Conservation (phyloP, 805 yeast species). For the Schwanniomyces yamadae region DNA sequence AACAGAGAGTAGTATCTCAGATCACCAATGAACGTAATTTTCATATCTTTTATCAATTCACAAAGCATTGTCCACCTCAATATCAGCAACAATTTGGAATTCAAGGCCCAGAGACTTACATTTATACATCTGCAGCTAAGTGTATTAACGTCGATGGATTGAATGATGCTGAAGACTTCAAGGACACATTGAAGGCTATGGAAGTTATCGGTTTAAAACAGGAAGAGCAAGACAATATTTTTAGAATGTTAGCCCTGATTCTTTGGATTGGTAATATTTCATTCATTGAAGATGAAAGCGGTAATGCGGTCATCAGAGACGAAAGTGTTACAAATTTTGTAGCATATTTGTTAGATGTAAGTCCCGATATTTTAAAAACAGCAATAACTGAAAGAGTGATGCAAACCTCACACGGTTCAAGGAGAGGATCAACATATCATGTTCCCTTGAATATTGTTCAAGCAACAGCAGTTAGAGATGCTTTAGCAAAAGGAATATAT, state of each 20-base stretch:
- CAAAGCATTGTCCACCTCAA: constrained; percentile 83
- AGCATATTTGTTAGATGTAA: constrained; percentile 85
- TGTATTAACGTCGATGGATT: constrained; percentile 86
- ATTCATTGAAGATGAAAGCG: constrained; percentile 82
- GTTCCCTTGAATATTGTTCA: constrained; percentile 90
- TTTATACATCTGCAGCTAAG: constrained; percentile 82
- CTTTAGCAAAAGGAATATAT: constrained; percentile 91
- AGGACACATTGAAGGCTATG: constrained; percentile 87
- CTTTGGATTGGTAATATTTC: constrained; percentile 94
- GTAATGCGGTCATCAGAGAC: constrained; percentile 80
- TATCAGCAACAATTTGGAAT: constrained; percentile 86
- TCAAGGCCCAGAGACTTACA: constrained; percentile 90
- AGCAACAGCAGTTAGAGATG: constrained; percentile 93
- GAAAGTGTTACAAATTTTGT: constrained; percentile 91
- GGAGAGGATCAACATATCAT: constrained; percentile 90
- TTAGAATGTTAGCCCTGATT: constrained; percentile 78
- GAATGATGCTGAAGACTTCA: constrained; percentile 76
- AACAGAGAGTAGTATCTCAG: constrained; percentile 96
- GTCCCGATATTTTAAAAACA: constrained; percentile 60
- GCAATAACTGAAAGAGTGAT: constrained; percentile 77
- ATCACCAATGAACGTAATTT: constrained; percentile 90
- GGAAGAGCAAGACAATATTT: constrained; percentile 86
- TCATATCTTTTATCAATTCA: constrained; percentile 94
- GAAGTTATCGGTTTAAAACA: constrained; percentile 76
- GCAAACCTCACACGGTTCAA: constrained; percentile 87